Percentiles rank a stretch among this genome's conserved stretches.
phyloP scores from a whole-genome alignment of 1,139 yeast genomes.

The Suhomyces taliae region DNA sequence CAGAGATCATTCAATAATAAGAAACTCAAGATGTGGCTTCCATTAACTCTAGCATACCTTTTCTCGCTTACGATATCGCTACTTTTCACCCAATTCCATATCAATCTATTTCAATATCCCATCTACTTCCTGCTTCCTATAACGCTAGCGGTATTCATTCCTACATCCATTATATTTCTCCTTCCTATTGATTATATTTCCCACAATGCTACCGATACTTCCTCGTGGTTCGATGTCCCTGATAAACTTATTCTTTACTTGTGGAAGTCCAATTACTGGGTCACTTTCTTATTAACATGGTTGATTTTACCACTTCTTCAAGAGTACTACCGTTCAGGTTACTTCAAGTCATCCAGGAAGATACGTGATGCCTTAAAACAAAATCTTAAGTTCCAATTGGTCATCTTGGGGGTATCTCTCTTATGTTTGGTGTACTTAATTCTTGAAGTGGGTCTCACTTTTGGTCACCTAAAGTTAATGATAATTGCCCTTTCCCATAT shows the following conservation, averaged over 20 bases:
- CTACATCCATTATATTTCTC: slow-evolving; percentile 41
- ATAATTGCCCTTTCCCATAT: slow-evolving; percentile 77
- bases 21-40: slow-evolving; percentile 28
- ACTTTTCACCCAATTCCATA: slow-evolving; percentile 38
- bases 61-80: slow-evolving; percentile 31
- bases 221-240: slow-evolving; percentile 30
- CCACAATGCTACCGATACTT: slow-evolving; percentile 22
- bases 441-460: slow-evolving; percentile 58
- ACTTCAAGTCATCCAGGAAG: slow-evolving; percentile 46
- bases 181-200: slow-evolving; percentile 45
- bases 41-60: slow-evolving; percentile 28
- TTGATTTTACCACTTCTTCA: slow-evolving; percentile 67
- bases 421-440: slow-evolving; percentile 61
- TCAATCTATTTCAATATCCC: slow-evolving; percentile 39
- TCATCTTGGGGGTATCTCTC: slow-evolving; percentile 53
- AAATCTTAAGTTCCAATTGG: slow-evolving; percentile 61
- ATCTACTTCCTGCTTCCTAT: slow-evolving; percentile 34
- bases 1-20: not conserved
- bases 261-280: slow-evolving; percentile 82
- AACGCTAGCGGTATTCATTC: slow-evolving; percentile 43
- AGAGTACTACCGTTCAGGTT: slow-evolving; percentile 72
- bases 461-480: slow-evolving; percentile 60
- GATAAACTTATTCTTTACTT: slow-evolving; percentile 50
- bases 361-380: slow-evolving; percentile 57
- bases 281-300: slow-evolving; percentile 77